Evolutionary conservation across 768 basidiomycete genomes (phyloP), one percentile per base, ranked within the genome.

Genomic region (Gyrodon lividus): DNA sequence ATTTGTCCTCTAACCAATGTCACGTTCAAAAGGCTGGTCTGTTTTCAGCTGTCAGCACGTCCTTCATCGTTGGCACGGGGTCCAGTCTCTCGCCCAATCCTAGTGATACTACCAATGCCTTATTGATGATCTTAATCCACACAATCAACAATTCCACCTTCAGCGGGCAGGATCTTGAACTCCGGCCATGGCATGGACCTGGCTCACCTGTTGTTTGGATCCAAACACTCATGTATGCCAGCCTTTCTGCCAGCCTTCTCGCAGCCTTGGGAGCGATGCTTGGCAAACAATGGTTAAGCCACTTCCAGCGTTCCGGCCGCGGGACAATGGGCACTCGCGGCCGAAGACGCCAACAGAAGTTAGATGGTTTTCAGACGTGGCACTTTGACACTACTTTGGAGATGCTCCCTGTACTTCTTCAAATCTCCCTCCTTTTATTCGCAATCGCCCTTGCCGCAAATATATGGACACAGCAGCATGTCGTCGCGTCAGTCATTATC

Each of bases 41-140:
- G 10, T 76, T 76, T 56, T 73, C 73, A 20, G 68, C 72, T 4
- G 69, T 68, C 1, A 62, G 73, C 13, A 71, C 69, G 3, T 63
- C 74, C 2, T 76, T 76, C 47, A 65, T 71, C 6, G 63, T 73
- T 16, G 67, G 72, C 45, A 71, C 68, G 14, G 70, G 73, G 49
- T 59, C 65, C 30, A 53, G 59, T 26, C 62, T 76, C 10, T 48
- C 64, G n/a, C 63, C 61, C 39, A 59, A 75, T 45, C 59, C 70
- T 2, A 46, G 51, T 23, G 62, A 66, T 7, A 54, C 53, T n/a
- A 64, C 63, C 9, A 56, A 56, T n/a, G 57, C 51, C 39, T 62
- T 70, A 45, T 57, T 74, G 20, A 59, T 59, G 58, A 57, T 41
- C 38, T 43, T 59, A 12, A 44, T 55, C 14, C 48, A 52, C 40